Evolutionary conservation across 225 moss, liverwort and hornwort species (phyloP), one percentile per base, ranked within the genome.

Genomic region (Pseudoscleropodium purum): DNA sequence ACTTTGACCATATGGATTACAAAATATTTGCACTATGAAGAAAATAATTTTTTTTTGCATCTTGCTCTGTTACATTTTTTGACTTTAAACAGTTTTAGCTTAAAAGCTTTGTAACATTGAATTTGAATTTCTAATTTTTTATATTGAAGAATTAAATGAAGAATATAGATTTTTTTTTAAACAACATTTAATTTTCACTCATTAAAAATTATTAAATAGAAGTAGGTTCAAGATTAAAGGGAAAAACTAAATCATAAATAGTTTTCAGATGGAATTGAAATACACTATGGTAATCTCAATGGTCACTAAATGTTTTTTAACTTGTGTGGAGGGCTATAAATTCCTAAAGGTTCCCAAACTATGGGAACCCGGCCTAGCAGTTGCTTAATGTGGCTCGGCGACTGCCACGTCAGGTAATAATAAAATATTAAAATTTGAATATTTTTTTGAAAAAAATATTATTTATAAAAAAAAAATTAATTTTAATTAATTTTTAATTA

Each of bases 1-100:
- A 37, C 67, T 37, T 37, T 68, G 11, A 20, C 1, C 0, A 1
- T 0, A 0, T 37, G 14, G 13, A 72, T 25, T 25, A 15, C 11
- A 26, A 72, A 26, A 72, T 72, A 41, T 41, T 41, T 41, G 26
- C 26, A 41, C 2, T 72, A 5, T 15, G 5, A 41, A 72, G 14
- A 39, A 37, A 37, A 39, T 13, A 14, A 21, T 0, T 25, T 59
- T 39, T 23, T 36, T 69, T 24, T 39, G 13, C 12, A 24, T 13
- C 69, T n/a, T 69, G 12, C 6, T 68, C 20, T 39, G 24, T n/a
- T 39, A 69, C 26, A 41, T 8, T 72, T 26, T 39, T 41, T 72
- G 4, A 41, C 41, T 25, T 70, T 72, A 1, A 72, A 15, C 15
- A 26, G 41, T 69, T 3, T 14, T 24, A 25, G 4, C 7, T 24